phyloP scores from a whole-genome alignment of 176 grass and related monocot genomes.

The Triticum aestivum region IWGSC_CS_RefSeq_v2.1 NC_057801.1:831763556-831764055 shows the following conservation, averaged over 20 bases:
- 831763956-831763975: not conserved
- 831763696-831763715: constrained; percentile 49
- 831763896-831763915: constrained; percentile 49
- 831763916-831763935: constrained; percentile 59
- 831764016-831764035: not conserved
- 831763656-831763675: constrained; percentile 45
- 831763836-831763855: constrained; percentile 62
- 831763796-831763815: constrained; percentile 59
- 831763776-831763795: constrained; percentile 52
- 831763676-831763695: constrained; percentile 48
- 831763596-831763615: not conserved
- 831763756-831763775: constrained; percentile 79
- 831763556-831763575: not conserved
- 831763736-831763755: constrained; percentile 65
- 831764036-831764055: not conserved
- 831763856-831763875: constrained; percentile 46
- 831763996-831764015: not conserved
- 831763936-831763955: constrained; percentile 2
- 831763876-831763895: constrained; percentile 34
- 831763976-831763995: not conserved
- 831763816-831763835: constrained; percentile 36
- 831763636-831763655: constrained; percentile 40
- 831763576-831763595: not conserved
- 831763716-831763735: constrained; percentile 72
- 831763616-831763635: constrained; percentile 37